Evolutionary conservation across 305 asterid species (phyloP), one percentile per base, ranked within the genome.

Genomic region (Plantago rigida): DNA sequence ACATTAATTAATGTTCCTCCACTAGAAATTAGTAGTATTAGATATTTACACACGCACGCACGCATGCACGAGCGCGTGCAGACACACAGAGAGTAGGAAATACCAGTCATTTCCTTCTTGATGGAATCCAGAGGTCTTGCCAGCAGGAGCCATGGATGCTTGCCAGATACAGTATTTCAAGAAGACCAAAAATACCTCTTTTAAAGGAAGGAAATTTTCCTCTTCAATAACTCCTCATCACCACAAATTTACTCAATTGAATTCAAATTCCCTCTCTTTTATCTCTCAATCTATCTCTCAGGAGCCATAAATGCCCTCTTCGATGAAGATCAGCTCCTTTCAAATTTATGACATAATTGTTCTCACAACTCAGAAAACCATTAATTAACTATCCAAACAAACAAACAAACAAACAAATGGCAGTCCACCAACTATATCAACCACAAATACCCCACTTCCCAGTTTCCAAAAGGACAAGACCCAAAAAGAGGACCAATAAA

Each of bases 41-140:
- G 45, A 66, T 26, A 2, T 61, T 7, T 13, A 22, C 26, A 22
- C 26, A 22, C 26, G 26, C 26, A 22, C 26, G 49, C 12, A 22
- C 26, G 26, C 26, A 22, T 2, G 49, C 12, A 47, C 6, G 2
- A 31, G 7, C 7, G 7, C 39, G 7, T 31, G 39, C 45, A 50
- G 9, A n/a, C 11, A 56, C 13, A 56, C 13, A 63, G 62, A 69
- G 49, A 48, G 49, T 46, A 42, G 31, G 46, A 1, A 62, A 44
- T 79, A 93, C 99, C 99, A 89, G 78, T 83, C 83, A 72, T 83
- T 75, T 77, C 88, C 99, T 71, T 87, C 80, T 36, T 85, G 87
- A 62, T 66, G 82, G 72, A 93, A 89, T 28, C 80, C 81, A 66
- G 87, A 64, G 57, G 62, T 72, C 77, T 79, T 92, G 53, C 79